phyloP scores from a whole-genome alignment of 371 early-diverging fungal species.

The Lichtheimia hyalospora region DNA sequence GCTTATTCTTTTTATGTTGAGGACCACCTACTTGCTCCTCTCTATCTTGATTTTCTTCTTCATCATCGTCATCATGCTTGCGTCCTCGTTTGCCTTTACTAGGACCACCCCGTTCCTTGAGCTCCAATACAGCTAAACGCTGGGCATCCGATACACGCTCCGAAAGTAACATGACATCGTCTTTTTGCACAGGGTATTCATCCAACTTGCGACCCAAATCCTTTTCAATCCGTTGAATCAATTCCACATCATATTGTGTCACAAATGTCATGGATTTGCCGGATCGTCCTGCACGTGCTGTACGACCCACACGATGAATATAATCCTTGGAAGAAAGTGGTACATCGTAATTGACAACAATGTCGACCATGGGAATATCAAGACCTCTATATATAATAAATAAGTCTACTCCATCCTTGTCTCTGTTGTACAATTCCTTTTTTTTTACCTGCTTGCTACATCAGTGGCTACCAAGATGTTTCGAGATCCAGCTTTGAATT shows the following conservation, averaged over 20 bases:
- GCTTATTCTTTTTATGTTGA: background rate
- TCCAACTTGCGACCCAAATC: slow-evolving; percentile 85
- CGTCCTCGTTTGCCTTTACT: slow-evolving; percentile 55
- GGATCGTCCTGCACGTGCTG: slow-evolving; percentile 93
- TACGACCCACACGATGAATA: slow-evolving; percentile 97
- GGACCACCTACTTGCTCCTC: slow-evolving; percentile 29
- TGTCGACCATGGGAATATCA: slow-evolving; percentile 96
- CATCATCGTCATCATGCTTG: slow-evolving; percentile 51
- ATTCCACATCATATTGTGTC: slow-evolving; percentile 96
- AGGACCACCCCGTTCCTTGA: slow-evolving; percentile 63
- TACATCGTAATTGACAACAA: slow-evolving; percentile 96
- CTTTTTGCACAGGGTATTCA: slow-evolving; percentile 81
- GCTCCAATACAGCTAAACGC: slow-evolving; percentile 73
- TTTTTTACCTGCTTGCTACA: slow-evolving; percentile 74
- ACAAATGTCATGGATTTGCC: slow-evolving; percentile 96
- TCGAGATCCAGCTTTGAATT: slow-evolving; percentile 87
- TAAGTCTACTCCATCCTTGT: background rate
- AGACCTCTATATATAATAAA: slow-evolving; percentile 72
- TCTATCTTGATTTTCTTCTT: slow-evolving; percentile 52
- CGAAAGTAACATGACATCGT: slow-evolving; percentile 85
- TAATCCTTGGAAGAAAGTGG: slow-evolving; percentile 95
- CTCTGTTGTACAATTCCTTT: background rate
- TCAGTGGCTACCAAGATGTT: slow-evolving; percentile 96
- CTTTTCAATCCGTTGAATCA: slow-evolving; percentile 92
- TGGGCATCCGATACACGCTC: slow-evolving; percentile 94